Evolutionary conservation across 345 rosid species (phyloP).

Genomic region (Salix viminalis): DNA sequence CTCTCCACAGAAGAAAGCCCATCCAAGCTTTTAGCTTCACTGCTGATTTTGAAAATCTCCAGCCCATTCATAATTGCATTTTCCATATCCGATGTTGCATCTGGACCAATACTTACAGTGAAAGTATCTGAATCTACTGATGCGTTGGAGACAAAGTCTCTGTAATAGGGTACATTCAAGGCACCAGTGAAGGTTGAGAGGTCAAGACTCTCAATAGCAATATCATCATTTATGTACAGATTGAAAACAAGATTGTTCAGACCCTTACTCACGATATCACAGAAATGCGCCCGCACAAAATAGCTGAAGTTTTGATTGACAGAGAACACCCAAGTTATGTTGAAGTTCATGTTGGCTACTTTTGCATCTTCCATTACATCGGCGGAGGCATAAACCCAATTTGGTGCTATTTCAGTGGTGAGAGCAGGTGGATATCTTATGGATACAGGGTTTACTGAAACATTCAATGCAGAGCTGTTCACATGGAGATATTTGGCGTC

Average conservation of each 20-base stretch:
- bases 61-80: conserved; percentile 79
- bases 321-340: conserved; percentile 80
- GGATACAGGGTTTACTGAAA: conserved; percentile 60
- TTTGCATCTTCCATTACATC: conserved; percentile 82
- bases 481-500: conserved; percentile 74
- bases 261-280: conserved; percentile 72
- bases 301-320: conserved; percentile 68
- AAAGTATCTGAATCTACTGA: conserved; percentile 49
- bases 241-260: conserved; percentile 74
- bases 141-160: conserved; percentile 67
- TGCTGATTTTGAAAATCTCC: conserved; percentile 89
- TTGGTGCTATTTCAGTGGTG: conserved; percentile 74
- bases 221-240: conserved; percentile 72
- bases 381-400: conserved; percentile 86
- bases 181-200: conserved; percentile 50
- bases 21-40: conserved; percentile 62
- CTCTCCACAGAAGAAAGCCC: conserved; percentile 57
- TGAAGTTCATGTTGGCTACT: conserved; percentile 64
- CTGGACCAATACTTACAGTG: conserved; percentile 92
- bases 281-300: conserved; percentile 84
- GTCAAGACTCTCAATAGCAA: conserved; percentile 66
- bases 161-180: conserved; percentile 62
- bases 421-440: conserved; percentile 46
- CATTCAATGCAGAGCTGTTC: conserved; percentile 71
- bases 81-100: conserved; percentile 42